Evolutionary conservation across 495 filamentous ascomycete species (phyloP).

Genomic region (Amphirosellinia nigrospora): DNA sequence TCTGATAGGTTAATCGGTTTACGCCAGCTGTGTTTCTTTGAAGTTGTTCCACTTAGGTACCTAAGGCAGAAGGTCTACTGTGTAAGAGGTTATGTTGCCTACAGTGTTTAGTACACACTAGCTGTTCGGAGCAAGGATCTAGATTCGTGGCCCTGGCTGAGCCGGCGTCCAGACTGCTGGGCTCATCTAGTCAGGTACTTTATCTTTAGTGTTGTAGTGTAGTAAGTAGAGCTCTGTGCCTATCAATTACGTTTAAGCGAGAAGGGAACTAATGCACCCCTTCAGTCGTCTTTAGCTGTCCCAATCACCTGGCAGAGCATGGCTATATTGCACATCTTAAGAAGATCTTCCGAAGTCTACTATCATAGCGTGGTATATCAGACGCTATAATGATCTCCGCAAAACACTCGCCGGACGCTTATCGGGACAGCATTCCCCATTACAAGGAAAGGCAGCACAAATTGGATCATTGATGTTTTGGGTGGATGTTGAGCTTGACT

Average conservation of each 20-base stretch:
- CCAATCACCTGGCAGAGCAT: constrained; percentile 35
- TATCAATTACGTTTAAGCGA: constrained; percentile 35
- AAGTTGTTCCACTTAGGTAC: background rate
- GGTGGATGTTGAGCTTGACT: constrained; percentile 8
- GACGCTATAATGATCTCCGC: constrained; percentile 10
- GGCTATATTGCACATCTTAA: constrained; percentile 55
- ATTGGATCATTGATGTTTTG: background rate
- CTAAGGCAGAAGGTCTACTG: background rate
- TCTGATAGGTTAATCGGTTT: background rate
- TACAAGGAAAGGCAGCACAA: background rate
- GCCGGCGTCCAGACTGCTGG: constrained; percentile 22
- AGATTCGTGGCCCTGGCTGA: constrained; percentile 17
- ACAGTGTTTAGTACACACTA: constrained; percentile 11
- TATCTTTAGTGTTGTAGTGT: constrained; percentile 5
- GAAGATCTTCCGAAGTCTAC: constrained; percentile 39
- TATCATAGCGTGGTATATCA: background rate
- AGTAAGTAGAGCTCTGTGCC: background rate
- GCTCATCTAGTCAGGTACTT: constrained; percentile 14
- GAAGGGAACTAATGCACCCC: constrained; percentile 38
- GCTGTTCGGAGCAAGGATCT: constrained; percentile 9
- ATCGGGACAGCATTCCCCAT: background rate
- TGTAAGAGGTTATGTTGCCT: background rate
- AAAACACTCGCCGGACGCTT: background rate
- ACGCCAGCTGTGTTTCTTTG: background rate
- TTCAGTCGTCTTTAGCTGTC: constrained; percentile 27